phyloP scores from a whole-genome alignment of 2,329 filamentous ascomycete species.

The Coniella vitis region DNA sequence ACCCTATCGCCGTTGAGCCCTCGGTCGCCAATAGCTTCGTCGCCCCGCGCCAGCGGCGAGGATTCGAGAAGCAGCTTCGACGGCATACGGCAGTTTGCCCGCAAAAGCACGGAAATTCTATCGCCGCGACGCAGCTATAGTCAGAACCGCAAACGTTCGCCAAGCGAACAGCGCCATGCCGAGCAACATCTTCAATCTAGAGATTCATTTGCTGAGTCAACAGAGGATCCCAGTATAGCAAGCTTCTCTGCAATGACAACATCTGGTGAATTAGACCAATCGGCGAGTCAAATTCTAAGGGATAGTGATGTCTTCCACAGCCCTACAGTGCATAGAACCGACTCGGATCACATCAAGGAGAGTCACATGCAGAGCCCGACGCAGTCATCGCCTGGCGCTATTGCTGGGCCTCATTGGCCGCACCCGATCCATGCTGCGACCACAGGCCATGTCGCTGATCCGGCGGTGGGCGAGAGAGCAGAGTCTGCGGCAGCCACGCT shows the following conservation, averaged over 20 bases:
- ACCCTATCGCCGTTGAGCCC: conserved; percentile 51
- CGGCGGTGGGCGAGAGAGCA: conserved; percentile 21
- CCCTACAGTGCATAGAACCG: conserved; percentile 57
- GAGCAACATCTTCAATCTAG: conserved; percentile 52
- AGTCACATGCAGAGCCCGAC: conserved; percentile 11
- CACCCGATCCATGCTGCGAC: conserved; percentile 28
- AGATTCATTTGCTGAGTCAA: conserved; percentile 68
- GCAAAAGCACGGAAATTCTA: conserved; percentile 46
- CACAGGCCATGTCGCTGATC: conserved; percentile 30
- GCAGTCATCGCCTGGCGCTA: neutral
- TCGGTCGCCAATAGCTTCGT: conserved; percentile 33
- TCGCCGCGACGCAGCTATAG: conserved; percentile 58
- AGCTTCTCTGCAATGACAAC: conserved; percentile 61
- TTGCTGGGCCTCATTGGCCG: conserved; percentile 11
- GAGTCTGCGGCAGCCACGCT: conserved; percentile 35
- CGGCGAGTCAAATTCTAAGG: conserved; percentile 83
- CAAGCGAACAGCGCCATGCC: conserved; percentile 39
- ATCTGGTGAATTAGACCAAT: conserved; percentile 66
- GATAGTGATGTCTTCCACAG: conserved; percentile 84
- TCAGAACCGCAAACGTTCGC: conserved; percentile 44
- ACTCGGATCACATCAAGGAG: conserved; percentile 27
- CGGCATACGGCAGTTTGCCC: conserved; percentile 37
- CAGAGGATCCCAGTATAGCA: conserved; percentile 57
- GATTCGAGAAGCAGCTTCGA: conserved; percentile 48
- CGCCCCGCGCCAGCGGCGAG: conserved; percentile 51